phyloP scores from a whole-genome alignment of 1,284 basidiomycete species.

The Papiliotrema nemorosa region DNA sequence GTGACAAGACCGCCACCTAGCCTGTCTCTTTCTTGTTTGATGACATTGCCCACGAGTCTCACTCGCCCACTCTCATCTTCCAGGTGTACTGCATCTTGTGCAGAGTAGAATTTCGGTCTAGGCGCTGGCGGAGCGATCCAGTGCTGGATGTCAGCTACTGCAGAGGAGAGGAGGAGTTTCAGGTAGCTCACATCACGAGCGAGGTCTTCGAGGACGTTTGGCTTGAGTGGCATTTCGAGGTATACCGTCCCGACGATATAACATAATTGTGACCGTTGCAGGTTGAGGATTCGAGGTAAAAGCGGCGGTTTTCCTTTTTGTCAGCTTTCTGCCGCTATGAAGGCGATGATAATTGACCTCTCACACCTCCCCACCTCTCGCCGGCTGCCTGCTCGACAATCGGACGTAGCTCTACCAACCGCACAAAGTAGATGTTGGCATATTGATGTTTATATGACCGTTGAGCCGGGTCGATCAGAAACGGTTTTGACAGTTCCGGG shows the following conservation, averaged over 20 bases:
- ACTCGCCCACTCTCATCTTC: constrained; percentile 96
- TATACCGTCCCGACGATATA: constrained; percentile 94
- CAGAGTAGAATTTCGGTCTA: constrained; percentile 68
- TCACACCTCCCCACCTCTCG: constrained; percentile 62
- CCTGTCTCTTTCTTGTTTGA: constrained; percentile 50
- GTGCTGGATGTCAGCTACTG: constrained; percentile 56
- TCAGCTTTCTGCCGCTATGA: background rate
- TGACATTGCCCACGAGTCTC: constrained; percentile 69
- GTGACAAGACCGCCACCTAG: constrained; percentile 66
- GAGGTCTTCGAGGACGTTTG: constrained; percentile 92
- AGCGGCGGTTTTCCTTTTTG: constrained; percentile 64
- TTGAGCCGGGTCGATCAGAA: constrained; percentile 40
- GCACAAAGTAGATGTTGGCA: constrained; percentile 84
- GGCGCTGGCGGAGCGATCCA: constrained; percentile 81
- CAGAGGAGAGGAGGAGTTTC: background rate
- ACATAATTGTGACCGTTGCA: constrained; percentile 77
- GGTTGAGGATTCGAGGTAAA: constrained; percentile 81
- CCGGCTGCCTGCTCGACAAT: constrained; percentile 64
- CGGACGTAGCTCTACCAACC: constrained; percentile 63
- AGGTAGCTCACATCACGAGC: constrained; percentile 77
- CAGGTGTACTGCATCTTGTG: constrained; percentile 76
- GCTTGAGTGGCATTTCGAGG: constrained; percentile 97
- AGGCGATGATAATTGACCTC: constrained; percentile 52
- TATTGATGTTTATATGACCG: constrained; percentile 71
- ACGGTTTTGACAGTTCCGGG: constrained; percentile 44